phyloP scores from a whole-genome alignment of 148 eudicot species.

The Silene uniflora region DNA sequence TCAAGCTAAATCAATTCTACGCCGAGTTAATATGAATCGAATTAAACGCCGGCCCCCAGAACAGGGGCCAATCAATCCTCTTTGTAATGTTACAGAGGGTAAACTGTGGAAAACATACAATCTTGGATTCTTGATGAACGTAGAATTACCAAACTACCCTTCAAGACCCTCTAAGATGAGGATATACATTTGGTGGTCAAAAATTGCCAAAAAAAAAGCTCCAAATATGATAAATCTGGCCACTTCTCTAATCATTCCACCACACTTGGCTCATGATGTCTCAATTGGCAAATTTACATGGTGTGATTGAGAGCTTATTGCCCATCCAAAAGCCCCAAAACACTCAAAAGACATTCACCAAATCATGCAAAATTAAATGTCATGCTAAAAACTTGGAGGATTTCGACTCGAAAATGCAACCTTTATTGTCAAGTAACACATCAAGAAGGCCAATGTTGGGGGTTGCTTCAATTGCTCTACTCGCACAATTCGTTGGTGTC shows the following conservation, averaged over 20 bases:
- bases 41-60: too few relatives aligned
- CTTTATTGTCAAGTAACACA: conserved; percentile 19
- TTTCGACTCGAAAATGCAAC: conserved; percentile 11
- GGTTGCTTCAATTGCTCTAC: conserved; percentile 48
- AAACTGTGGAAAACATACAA: background rate
- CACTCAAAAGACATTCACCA: conserved; percentile 23
- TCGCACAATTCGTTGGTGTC: conserved; percentile 30
- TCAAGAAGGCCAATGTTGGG: conserved; percentile 65
- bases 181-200: conserved; percentile 65
- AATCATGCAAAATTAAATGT: conserved; percentile 24
- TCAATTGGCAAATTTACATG: conserved; percentile 44
- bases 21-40: too few relatives aligned
- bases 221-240: background rate
- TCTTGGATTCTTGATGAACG: background rate
- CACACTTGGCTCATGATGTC: conserved; percentile 52
- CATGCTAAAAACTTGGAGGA: conserved; percentile 25
- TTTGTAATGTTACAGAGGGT: too few relatives aligned
- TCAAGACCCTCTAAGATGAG: conserved; percentile 3
- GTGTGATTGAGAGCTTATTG: conserved; percentile 41
- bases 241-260: background rate
- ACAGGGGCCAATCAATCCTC: too few relatives aligned
- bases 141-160: conserved; percentile 22
- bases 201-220: conserved; percentile 8
- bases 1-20: too few relatives aligned
- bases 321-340: conserved; percentile 37